Conservation (phyloP, 2,329 filamentous ascomycete species). For the Curvularia spicifera region DNA sequence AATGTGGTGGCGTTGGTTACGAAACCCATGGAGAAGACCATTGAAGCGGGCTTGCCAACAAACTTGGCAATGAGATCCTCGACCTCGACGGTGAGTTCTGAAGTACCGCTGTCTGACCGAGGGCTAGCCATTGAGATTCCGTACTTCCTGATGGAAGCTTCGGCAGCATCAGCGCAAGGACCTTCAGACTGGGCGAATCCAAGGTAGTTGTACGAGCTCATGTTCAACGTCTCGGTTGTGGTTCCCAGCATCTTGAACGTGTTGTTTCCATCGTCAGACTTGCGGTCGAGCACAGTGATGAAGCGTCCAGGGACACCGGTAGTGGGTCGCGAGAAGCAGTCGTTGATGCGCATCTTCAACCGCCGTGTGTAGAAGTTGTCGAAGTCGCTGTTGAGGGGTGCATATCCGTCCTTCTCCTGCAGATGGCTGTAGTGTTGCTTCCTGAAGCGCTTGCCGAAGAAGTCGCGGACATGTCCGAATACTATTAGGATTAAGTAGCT, state of each 20-base stretch:
- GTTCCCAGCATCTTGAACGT: constrained; percentile 89
- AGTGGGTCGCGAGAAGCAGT: constrained; percentile 91
- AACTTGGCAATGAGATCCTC: constrained; percentile 89
- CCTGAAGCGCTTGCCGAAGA: constrained; percentile 95
- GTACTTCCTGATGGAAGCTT: constrained; percentile 83
- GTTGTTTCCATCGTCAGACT: constrained; percentile 88
- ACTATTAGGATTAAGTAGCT: constrained; percentile 96
- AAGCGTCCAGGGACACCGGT: constrained; percentile 93
- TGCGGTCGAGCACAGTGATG: constrained; percentile 91
- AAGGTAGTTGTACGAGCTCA: constrained; percentile 99
- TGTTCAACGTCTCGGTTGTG: constrained; percentile 91
- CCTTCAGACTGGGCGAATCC: constrained; percentile 98
- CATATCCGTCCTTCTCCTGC: constrained; percentile 84
- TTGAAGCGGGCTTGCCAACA: constrained; percentile 90
- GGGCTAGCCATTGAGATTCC: constrained; percentile 84
- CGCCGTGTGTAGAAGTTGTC: constrained; percentile 97
- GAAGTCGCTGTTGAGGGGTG: constrained; percentile 95
- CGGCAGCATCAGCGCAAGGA: constrained; percentile 91
- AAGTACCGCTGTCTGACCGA: constrained; percentile 82
- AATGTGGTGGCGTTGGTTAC: constrained; percentile 94
- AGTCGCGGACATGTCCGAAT: constrained; percentile 93
- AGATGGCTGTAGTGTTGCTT: constrained; percentile 86
- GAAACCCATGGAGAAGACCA: constrained; percentile 99
- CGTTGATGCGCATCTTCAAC: constrained; percentile 92
- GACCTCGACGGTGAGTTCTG: constrained; percentile 85